These are phyloP conservation scores for Ganoderma lingzhi DNA, from an alignment of 1,284 basidiomycete species.

Conservation along the genomic window DNA sequence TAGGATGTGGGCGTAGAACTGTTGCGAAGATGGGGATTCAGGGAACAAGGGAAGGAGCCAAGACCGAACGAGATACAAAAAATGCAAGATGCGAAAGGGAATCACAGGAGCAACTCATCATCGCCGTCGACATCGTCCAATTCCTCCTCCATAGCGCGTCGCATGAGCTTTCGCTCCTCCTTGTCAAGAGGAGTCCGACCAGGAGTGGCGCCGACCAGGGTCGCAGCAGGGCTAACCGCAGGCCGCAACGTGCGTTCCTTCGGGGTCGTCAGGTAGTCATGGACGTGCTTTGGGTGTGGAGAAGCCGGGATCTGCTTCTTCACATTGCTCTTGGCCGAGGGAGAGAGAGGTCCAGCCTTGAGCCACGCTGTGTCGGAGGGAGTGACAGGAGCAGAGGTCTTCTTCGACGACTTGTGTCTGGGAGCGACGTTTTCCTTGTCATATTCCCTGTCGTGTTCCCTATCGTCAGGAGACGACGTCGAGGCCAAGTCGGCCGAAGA, in stretches of 20 bases:
- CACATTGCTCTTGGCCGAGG: constrained; percentile 14
- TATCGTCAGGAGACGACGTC: constrained; percentile 37
- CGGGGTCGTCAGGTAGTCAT: constrained; percentile 28
- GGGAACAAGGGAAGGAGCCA: constrained; percentile 7
- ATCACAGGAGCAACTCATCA: constrained; percentile 21
- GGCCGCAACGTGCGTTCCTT: constrained; percentile 16
- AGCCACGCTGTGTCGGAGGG: constrained; percentile 29
- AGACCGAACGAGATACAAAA: constrained; percentile 8
- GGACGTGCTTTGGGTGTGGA: constrained; percentile 31
- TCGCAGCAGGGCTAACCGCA: constrained; percentile 15
- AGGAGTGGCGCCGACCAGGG: constrained; percentile 23
- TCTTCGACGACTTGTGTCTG: constrained; percentile 24
- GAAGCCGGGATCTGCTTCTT: constrained; percentile 25
- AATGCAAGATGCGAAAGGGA: background rate
- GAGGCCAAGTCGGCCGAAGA: constrained; percentile 16
- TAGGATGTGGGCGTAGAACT: background rate
- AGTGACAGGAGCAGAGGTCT: constrained; percentile 11
- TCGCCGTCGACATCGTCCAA: constrained; percentile 29
- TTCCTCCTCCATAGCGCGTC: constrained; percentile 32
- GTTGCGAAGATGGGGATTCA: background rate
- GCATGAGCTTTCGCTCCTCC: constrained; percentile 30
- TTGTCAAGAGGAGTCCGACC: constrained; percentile 28
- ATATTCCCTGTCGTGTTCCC: constrained; percentile 49
- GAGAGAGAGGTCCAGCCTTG: constrained; percentile 31
- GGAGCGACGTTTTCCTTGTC: constrained; percentile 64